Evolutionary conservation across 345 rosid species (phyloP).

Genomic region (Anacardium occidentale): DNA sequence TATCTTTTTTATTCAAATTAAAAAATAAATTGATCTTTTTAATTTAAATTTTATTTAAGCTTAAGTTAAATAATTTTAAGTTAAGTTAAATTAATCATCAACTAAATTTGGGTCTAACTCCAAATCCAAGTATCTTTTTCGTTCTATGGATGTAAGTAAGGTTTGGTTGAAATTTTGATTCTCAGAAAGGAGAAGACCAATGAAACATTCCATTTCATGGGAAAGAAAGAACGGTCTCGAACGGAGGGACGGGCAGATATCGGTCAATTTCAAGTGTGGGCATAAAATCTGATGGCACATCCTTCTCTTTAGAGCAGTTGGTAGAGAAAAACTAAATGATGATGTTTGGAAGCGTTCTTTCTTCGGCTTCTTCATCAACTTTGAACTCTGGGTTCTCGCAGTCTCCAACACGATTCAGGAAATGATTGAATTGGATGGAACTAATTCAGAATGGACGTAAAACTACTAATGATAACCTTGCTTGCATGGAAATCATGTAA

Average conservation of each 20-base stretch:
- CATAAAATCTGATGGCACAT: constrained; percentile 26
- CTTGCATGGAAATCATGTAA: constrained; percentile 20
- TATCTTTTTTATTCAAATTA: too few species aligned
- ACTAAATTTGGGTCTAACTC: too few species aligned
- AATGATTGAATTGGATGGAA: background rate
- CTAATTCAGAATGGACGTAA: constrained; percentile 3
- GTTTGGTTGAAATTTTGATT: too few species aligned
- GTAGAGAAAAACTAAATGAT: constrained; percentile 10
- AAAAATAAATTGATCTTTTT: too few species aligned
- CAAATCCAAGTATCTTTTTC: too few species aligned
- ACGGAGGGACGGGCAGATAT: constrained; percentile 9
- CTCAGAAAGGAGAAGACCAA: too few species aligned
- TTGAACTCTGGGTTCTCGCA: too few species aligned
- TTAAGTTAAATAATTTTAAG: too few species aligned
- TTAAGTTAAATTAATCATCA: too few species aligned
- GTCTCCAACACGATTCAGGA: background rate
- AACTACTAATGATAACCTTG: background rate
- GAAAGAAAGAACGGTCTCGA: background rate
- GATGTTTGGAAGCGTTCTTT: constrained; percentile 6
- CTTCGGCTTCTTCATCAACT: background rate
- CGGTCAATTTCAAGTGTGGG: constrained; percentile 5
- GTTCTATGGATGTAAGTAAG: too few species aligned
- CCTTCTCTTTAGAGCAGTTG: constrained; percentile 26
- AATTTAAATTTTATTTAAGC: too few species aligned
- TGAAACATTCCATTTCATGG: background rate